Conservation (phyloP, 257 asterid species). For the Penstemon newberryi region DNA sequence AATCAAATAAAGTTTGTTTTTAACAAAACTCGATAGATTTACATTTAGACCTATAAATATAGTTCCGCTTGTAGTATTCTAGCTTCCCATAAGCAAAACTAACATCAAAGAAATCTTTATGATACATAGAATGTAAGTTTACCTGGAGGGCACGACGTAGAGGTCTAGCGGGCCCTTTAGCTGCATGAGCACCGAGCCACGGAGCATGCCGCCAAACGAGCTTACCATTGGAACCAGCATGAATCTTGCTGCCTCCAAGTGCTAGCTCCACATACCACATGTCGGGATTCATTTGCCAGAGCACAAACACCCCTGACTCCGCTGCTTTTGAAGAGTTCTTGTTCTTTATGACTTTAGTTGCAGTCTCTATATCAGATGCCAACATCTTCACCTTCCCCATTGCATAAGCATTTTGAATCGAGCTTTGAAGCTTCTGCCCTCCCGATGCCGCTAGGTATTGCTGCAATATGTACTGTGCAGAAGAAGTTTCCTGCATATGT, state of each 20-base stretch:
- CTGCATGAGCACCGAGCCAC: conserved; percentile 61
- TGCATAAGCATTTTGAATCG: conserved; percentile 53
- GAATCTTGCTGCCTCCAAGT: conserved; percentile 58
- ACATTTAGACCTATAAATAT: too few species aligned
- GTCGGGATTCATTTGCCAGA: conserved; percentile 65
- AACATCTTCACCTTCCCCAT: conserved; percentile 59
- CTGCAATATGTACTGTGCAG: conserved; percentile 62
- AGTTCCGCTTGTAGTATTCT: too few species aligned
- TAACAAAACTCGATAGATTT: too few species aligned
- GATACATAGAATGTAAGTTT: neutral
- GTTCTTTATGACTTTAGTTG: conserved; percentile 49
- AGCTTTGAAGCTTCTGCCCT: conserved; percentile 52
- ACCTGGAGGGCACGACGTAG: conserved; percentile 67
- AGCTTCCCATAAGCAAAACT: too few species aligned
- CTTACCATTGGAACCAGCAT: conserved; percentile 57
- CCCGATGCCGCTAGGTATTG: conserved; percentile 63
- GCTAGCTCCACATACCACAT: conserved; percentile 66
- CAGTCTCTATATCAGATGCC: conserved; percentile 57
- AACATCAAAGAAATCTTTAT: too few species aligned
- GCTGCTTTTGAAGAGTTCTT: conserved; percentile 44
- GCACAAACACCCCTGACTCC: conserved; percentile 54
- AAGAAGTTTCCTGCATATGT: conserved; percentile 45
- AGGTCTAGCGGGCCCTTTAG: conserved; percentile 63
- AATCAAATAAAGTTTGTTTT: too few species aligned
- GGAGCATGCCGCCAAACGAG: conserved; percentile 65